Evolutionary conservation across 345 rosid species (phyloP).

Genomic region (Bretschneidera sinensis): DNA sequence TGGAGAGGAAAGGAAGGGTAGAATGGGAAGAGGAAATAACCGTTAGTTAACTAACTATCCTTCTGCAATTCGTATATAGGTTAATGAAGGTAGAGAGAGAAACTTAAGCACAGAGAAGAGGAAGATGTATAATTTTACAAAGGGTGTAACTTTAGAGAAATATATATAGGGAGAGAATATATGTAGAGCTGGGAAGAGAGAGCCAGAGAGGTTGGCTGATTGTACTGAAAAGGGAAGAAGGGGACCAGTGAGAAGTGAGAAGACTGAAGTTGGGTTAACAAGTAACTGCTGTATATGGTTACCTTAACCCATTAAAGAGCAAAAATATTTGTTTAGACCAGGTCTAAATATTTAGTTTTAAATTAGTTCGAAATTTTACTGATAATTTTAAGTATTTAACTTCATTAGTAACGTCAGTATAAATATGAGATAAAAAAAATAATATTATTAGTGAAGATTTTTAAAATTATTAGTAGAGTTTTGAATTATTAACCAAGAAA

Average conservation of each 20-base stretch:
- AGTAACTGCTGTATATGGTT: conserved; percentile 20
- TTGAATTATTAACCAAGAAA: too few relatives aligned
- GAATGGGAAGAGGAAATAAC: conserved; percentile 28
- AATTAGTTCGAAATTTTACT: too few relatives aligned
- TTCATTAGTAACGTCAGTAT: too few relatives aligned
- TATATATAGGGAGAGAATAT: conserved; percentile 14
- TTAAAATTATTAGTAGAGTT: too few relatives aligned
- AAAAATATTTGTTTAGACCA: too few relatives aligned
- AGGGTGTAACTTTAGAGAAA: conserved; percentile 1
- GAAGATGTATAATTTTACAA: not conserved
- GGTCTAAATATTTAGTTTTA: too few relatives aligned
- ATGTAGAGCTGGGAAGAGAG: too few relatives aligned
- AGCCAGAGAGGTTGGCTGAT: not conserved
- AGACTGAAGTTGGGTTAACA: conserved; percentile 18
- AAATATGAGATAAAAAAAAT: too few relatives aligned
- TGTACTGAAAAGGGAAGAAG: not conserved
- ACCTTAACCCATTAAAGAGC: conserved; percentile 6
- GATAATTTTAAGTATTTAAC: too few relatives aligned
- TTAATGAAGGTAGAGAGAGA: not conserved
- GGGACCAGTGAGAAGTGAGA: conserved; percentile 4
- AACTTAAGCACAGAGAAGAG: not conserved
- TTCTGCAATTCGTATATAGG: not conserved
- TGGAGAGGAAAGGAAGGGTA: conserved; percentile 8
- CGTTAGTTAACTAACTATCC: conserved; percentile 32
- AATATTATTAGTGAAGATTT: too few relatives aligned